Evolutionary conservation across 805 yeast species (phyloP), one percentile per base, ranked within the genome.

Genomic region (Zygoascus ofunaensis): DNA sequence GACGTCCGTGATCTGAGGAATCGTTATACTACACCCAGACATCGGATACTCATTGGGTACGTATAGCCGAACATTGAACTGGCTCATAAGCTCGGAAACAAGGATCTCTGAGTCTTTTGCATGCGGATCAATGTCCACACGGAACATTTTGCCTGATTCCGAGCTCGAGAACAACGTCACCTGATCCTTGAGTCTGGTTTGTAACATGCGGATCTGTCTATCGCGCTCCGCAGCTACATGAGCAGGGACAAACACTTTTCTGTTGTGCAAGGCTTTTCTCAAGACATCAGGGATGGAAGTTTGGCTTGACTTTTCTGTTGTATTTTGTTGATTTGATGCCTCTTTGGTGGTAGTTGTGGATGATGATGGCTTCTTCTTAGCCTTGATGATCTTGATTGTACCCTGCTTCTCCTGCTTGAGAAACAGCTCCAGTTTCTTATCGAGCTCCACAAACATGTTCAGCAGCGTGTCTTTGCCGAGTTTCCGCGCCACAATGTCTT

Each of bases 361-460:
- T 4, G 18, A 15, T 14, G 22, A 18, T 8, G 23, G 36, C 19
- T 39, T 23, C 5, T n/a, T 10, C 20, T 23, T 4, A 39, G 21
- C 40, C 43, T 40, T 15, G 24, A 80, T 79, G 52, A 82, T 69
- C 55, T 78, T 82, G 47, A 82, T 64, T 0, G 85, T 79, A 19
- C 73, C 75, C 36, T 72, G 70, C 52, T 78, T 79, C 50, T 80
- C 80, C 60, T 70, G 71, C 39, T 73, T 69, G 45, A 83, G 64
- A 53, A 80, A 76, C 36, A 56, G 52, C 54, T 82, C 90, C 41
- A 82, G 65, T 46, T 76, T 67, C 48, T 62, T 66, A 55, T 81
- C 85, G 36, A 82, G 63, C 2, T 79, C 74, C 44, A 63, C 53
- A 3, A 82, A 49, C 62, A 76, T 73, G 3, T 80, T 74, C n/a